Evolutionary conservation across 2,329 filamentous ascomycete genomes (phyloP).

Genomic region (Pseudogymnoascus sp.): DNA sequence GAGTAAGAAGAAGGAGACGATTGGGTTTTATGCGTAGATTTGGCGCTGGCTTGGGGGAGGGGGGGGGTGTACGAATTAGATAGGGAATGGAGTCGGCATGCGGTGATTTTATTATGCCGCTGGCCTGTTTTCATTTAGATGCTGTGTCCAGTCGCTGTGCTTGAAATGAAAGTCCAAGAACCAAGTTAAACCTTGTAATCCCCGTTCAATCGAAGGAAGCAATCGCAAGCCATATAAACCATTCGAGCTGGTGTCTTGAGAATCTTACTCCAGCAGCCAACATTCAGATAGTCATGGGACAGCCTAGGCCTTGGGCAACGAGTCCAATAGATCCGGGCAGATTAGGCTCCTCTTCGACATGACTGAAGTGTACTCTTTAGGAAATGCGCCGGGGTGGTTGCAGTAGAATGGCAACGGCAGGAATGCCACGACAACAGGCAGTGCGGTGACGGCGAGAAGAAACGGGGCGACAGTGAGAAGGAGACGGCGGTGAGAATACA

Average conservation of each 20-base stretch:
- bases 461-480: too few species aligned
- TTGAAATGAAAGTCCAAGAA: not conserved
- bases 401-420: too few species aligned
- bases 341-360: too few species aligned
- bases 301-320: too few species aligned
- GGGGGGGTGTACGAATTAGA: not conserved
- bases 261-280: too few species aligned
- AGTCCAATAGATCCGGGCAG: too few species aligned
- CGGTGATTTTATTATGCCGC: not conserved
- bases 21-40: conserved; percentile 29
- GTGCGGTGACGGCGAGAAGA: too few species aligned
- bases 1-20: conserved; percentile 84
- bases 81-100: not conserved
- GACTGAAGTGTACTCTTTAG: too few species aligned
- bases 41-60: not conserved
- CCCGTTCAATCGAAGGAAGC: not conserved
- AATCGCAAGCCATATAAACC: not conserved
- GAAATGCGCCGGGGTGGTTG: too few species aligned
- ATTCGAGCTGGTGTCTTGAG: not conserved
- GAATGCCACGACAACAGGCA: too few species aligned
- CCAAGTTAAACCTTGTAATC: not conserved
- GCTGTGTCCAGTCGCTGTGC: not conserved
- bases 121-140: not conserved
- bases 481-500: not conserved
- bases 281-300: too few species aligned